Conservation (phyloP, 192 early-diverging fungal species). For the Diversispora eburnea region DNA sequence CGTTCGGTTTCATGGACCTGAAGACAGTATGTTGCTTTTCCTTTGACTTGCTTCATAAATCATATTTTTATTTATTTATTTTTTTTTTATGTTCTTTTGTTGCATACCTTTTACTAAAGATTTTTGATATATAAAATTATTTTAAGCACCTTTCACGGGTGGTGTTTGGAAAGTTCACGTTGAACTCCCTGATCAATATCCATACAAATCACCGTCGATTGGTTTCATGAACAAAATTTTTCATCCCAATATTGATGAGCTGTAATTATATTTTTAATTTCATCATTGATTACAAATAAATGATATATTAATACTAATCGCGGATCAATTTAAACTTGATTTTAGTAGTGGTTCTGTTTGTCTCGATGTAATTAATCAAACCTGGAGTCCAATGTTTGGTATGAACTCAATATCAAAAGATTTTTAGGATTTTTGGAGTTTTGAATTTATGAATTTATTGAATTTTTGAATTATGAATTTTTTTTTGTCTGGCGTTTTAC, state of each 20-base stretch:
- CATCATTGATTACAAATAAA: not conserved
- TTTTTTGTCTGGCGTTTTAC: not conserved
- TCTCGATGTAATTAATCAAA: slow-evolving; percentile 99
- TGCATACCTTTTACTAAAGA: not conserved
- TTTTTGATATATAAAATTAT: slow-evolving; percentile 4
- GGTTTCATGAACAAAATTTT: slow-evolving; percentile 99
- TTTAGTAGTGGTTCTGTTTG: slow-evolving; percentile 95
- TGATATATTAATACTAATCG: not conserved
- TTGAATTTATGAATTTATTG: not conserved
- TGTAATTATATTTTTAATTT: slow-evolving; percentile 49
- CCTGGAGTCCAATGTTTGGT: slow-evolving; percentile 99
- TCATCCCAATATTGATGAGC: slow-evolving; percentile 99
- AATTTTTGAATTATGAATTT: too few species aligned
- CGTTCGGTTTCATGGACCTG: slow-evolving; percentile 88
- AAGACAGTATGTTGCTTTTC: slow-evolving; percentile 71
- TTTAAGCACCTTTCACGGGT: slow-evolving; percentile 84
- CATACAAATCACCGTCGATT: slow-evolving; percentile 98
- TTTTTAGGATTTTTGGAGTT: not conserved
- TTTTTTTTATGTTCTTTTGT: slow-evolving; percentile 5
- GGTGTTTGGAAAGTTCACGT: slow-evolving; percentile 98
- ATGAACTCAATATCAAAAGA: slow-evolving; percentile 3
- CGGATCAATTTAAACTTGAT: too few species aligned
- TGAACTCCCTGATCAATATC: slow-evolving; percentile 98
- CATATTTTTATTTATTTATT: not conserved
- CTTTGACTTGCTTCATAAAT: too few species aligned